phyloP scores from a whole-genome alignment of 176 grass and related monocot genomes.

The Carex littledalei region DNA sequence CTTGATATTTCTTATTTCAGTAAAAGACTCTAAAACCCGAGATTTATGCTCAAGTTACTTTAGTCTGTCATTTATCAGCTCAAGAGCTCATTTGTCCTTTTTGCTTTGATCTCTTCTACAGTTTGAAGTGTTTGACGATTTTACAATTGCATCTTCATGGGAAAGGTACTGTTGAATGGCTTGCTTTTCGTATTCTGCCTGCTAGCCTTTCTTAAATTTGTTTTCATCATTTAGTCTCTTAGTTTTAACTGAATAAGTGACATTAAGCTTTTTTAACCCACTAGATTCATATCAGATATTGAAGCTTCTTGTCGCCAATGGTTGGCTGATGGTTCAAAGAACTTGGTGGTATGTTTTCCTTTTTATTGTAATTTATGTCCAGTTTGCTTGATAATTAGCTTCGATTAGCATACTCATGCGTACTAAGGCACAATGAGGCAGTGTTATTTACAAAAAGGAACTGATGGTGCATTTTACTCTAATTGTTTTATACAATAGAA shows the following conservation, averaged over 20 bases:
- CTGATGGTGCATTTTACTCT: background rate
- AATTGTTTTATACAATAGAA: background rate
- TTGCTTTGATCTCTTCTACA: conserved; percentile 24
- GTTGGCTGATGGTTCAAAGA: conserved; percentile 79
- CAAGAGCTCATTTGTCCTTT: conserved; percentile 6
- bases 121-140: conserved; percentile 83
- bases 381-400: background rate
- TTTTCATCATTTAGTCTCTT: conserved; percentile 4
- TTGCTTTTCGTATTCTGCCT: background rate
- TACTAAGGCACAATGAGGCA: background rate
- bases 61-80: conserved; percentile 4
- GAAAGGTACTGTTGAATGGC: conserved; percentile 52
- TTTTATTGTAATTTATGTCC: conserved; percentile 8
- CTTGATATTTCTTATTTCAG: background rate
- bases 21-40: background rate
- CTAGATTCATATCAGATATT: conserved; percentile 96
- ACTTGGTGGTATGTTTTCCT: conserved; percentile 60
- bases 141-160: conserved; percentile 94
- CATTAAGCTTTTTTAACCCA: conserved; percentile 17
- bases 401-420: background rate
- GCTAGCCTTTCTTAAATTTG: background rate
- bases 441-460: background rate
- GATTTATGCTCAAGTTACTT: background rate
- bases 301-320: conserved; percentile 92
- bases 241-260: background rate